Evolutionary conservation across 225 moss, liverwort and hornwort species (phyloP).

Genomic region (Anthoceros angustus): DNA sequence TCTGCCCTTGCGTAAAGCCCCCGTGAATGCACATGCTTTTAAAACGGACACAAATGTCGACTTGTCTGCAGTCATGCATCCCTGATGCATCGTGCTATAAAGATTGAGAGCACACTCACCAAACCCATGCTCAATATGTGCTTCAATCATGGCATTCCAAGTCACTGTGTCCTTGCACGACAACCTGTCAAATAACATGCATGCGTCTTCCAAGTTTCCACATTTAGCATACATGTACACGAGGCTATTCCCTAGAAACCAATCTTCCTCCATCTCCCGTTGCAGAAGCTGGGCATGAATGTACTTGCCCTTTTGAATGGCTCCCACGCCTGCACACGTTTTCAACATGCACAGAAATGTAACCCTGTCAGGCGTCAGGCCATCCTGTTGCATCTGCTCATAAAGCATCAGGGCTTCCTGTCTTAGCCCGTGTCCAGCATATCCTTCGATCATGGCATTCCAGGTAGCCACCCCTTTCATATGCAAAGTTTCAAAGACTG

Average conservation of each 20-base stretch:
- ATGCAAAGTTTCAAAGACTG: not conserved
- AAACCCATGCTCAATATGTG: not conserved
- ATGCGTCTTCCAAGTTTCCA: not conserved
- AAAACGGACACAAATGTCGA: not conserved
- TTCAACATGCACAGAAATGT: not conserved
- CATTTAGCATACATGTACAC: conserved; percentile 3
- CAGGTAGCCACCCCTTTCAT: not conserved
- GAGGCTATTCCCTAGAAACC: not conserved
- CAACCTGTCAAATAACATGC: not conserved
- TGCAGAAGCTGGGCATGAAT: not conserved
- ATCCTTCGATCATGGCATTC: not conserved
- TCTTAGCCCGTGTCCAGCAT: not conserved
- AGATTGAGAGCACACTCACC: not conserved
- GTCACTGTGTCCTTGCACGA: not conserved
- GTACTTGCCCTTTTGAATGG: not conserved
- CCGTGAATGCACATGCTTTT: not conserved
- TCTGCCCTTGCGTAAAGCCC: not conserved
- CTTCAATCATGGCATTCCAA: not conserved
- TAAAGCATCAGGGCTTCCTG: not conserved
- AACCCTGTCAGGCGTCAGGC: not conserved
- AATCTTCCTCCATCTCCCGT: not conserved
- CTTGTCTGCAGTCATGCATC: not conserved
- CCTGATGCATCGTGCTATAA: not conserved
- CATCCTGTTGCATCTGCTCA: not conserved
- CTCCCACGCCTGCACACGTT: not conserved